Conservation (phyloP, 1,139 yeast species). For the Yamadazyma triangularis region DNA sequence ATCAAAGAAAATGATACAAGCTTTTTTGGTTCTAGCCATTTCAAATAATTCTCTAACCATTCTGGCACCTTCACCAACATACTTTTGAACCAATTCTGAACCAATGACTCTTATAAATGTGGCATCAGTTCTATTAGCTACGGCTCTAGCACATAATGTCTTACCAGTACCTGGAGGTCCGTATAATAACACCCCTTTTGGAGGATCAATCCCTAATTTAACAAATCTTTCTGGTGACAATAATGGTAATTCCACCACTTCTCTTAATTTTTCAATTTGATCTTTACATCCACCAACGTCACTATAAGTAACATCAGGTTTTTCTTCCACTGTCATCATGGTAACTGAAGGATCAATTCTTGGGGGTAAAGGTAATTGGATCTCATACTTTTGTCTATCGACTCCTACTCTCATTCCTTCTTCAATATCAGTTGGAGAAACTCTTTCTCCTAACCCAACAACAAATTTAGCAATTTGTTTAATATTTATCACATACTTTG, state of each 20-base stretch:
- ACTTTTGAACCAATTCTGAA: slow-evolving; percentile 94
- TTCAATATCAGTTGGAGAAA: slow-evolving; percentile 96
- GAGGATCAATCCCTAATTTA: slow-evolving; percentile 95
- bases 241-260: slow-evolving; percentile 93
- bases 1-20: slow-evolving; percentile 93
- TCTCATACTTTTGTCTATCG: slow-evolving; percentile 93
- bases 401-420: slow-evolving; percentile 99
- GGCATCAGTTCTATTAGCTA: slow-evolving; percentile 97
- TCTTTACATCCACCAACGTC: slow-evolving; percentile 99
- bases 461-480: slow-evolving; percentile 98
- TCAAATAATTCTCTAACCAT: slow-evolving; percentile 98
- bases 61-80: slow-evolving; percentile 99
- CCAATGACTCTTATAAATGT: slow-evolving; percentile 97
- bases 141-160: slow-evolving; percentile 96
- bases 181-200: slow-evolving; percentile 90
- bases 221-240: slow-evolving; percentile 95
- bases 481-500: slow-evolving; percentile 91
- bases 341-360: slow-evolving; percentile 96
- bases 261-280: slow-evolving; percentile 93
- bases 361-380: slow-evolving; percentile 95
- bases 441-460: slow-evolving; percentile 93
- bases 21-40: slow-evolving; percentile 97
- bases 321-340: slow-evolving; percentile 99
- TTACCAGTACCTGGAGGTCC: slow-evolving; percentile 99
- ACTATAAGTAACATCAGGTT: slow-evolving; percentile 85